Conservation (phyloP, 305 asterid genomes). For the Fraxinus albicans region DNA sequence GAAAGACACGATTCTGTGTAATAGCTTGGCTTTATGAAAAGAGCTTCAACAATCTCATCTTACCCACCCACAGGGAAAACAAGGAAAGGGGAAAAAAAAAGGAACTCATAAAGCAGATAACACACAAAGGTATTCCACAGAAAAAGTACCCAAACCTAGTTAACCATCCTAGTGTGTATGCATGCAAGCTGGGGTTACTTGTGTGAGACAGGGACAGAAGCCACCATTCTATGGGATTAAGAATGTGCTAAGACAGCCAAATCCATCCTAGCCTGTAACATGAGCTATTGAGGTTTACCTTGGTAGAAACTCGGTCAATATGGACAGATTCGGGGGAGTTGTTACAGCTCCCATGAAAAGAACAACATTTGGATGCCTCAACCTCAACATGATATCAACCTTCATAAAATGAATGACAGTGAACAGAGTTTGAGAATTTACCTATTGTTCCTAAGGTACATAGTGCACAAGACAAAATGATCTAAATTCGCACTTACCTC, state of each 20-base stretch:
- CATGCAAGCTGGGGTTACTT: background rate
- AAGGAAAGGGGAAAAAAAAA: background rate
- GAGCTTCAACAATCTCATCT: background rate
- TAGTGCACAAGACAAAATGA: background rate
- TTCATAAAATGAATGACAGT: slow-evolving; percentile 15
- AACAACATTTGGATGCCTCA: slow-evolving; percentile 96
- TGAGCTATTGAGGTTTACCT: slow-evolving; percentile 47
- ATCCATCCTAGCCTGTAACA: background rate
- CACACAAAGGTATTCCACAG: background rate
- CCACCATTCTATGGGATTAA: background rate
- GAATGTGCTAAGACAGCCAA: slow-evolving; percentile 9
- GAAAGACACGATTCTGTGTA: background rate
- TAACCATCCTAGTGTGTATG: background rate
- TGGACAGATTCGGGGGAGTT: slow-evolving; percentile 88
- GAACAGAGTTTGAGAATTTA: background rate
- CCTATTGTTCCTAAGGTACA: slow-evolving; percentile 15
- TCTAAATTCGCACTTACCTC: slow-evolving; percentile 52
- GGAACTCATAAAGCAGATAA: background rate
- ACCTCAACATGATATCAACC: slow-evolving; percentile 90
- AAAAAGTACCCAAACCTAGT: background rate
- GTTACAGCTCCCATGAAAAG: slow-evolving; percentile 97
- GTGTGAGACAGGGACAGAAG: background rate
- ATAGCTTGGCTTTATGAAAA: background rate
- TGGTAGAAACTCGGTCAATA: slow-evolving; percentile 87
- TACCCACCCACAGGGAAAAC: background rate